A percentile compares a stretch with the other conserved stretches of the same genome.
Conservation (phyloP, 1,284 basidiomycete genomes). For the Acaromyces ingoldii region DNA sequence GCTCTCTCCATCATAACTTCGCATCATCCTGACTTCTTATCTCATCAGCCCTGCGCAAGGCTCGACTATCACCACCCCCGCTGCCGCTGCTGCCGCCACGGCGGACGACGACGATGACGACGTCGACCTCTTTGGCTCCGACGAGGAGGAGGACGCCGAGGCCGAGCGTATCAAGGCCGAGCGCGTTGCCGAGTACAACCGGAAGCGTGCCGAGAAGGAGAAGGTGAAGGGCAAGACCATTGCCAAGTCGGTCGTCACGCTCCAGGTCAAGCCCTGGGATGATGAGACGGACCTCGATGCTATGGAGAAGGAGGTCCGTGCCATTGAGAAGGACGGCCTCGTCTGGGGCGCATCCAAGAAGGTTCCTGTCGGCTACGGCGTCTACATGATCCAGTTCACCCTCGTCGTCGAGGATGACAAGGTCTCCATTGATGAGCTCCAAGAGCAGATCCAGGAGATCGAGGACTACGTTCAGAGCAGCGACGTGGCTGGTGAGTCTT, state of each 20-base stretch:
- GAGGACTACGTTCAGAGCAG: constrained; percentile 95
- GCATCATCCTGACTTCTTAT: constrained; percentile 28
- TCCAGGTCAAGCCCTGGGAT: constrained; percentile 97
- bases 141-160: constrained; percentile 87
- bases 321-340: constrained; percentile 83
- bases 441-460: constrained; percentile 58
- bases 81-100: constrained; percentile 56
- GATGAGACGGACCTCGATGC: constrained; percentile 95
- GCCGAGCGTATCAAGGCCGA: constrained; percentile 91
- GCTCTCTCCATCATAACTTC: not conserved
- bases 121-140: constrained; percentile 84
- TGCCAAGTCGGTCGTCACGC: constrained; percentile 78
- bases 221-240: constrained; percentile 53
- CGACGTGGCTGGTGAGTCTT: constrained; percentile 62
- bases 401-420: constrained; percentile 95
- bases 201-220: constrained; percentile 86
- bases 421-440: constrained; percentile 87
- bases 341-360: constrained; percentile 84
- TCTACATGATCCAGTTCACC: constrained; percentile 86
- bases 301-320: constrained; percentile 77
- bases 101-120: constrained; percentile 82
- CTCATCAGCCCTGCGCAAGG: constrained; percentile 2
- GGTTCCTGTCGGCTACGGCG: constrained; percentile 89
- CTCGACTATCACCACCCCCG: constrained; percentile 54
- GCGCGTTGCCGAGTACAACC: constrained; percentile 88